Conservation (phyloP, 2,329 filamentous ascomycete genomes). For the Neonectria punicea region DNA sequence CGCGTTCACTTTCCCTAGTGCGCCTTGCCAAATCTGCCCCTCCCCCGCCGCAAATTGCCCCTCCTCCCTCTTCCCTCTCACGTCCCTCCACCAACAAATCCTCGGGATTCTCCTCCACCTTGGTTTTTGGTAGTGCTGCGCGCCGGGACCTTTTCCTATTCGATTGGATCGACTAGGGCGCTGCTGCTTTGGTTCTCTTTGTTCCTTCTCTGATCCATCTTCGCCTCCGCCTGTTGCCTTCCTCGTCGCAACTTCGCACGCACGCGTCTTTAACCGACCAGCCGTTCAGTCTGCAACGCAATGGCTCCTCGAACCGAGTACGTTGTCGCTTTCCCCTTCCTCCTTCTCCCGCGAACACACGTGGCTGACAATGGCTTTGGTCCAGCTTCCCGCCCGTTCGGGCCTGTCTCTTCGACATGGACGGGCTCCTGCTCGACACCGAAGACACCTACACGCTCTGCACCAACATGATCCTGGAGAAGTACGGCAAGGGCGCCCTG, state of each 20-base stretch:
- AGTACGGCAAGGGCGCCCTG: slow-evolving; percentile 78
- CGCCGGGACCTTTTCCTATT: slow-evolving; percentile 16
- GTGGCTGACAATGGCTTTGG: slow-evolving; percentile 24
- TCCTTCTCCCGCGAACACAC: neutral
- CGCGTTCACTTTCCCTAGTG: neutral
- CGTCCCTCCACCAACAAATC: slow-evolving; percentile 22
- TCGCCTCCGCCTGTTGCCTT: neutral
- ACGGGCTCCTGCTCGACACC: slow-evolving; percentile 92
- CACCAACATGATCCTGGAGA: slow-evolving; percentile 82
- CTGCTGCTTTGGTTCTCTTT: neutral
- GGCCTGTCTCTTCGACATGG: slow-evolving; percentile 98
- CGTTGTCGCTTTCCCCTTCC: slow-evolving; percentile 30
- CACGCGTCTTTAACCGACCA: neutral
- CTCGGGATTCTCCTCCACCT: slow-evolving; percentile 21
- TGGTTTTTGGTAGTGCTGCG: slow-evolving; percentile 12
- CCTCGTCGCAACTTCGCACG: neutral
- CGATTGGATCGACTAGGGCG: neutral
- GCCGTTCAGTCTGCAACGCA: slow-evolving; percentile 3
- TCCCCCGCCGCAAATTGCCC: neutral
- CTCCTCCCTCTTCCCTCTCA: slow-evolving; percentile 6
- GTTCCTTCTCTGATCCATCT: slow-evolving; percentile 2
- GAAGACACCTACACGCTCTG: slow-evolving; percentile 89
- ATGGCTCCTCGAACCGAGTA: slow-evolving; percentile 61
- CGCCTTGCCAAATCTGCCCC: slow-evolving; percentile 13
- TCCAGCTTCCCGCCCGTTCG: slow-evolving; percentile 79